Conservation (phyloP, 495 filamentous ascomycete genomes). For the Trichoderma asperelloides region DNA sequence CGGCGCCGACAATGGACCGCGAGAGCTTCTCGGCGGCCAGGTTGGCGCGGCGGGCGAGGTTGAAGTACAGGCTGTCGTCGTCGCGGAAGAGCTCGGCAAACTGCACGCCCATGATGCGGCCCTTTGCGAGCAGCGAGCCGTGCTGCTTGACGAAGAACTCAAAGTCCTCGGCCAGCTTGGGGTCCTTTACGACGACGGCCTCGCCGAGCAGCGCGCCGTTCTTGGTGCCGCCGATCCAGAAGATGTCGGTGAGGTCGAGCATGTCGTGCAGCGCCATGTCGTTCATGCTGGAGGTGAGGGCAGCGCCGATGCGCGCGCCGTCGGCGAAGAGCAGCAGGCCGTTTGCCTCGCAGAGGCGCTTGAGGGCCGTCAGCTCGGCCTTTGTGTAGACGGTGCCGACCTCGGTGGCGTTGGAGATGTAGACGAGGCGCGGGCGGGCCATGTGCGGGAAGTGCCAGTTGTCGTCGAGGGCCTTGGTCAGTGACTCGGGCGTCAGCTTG, state of each 20-base stretch:
- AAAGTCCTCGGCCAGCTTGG: conserved; percentile 9
- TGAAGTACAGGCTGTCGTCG: conserved; percentile 4
- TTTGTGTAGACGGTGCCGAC: conserved; percentile 10
- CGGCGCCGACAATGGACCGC: background rate
- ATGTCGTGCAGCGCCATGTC: conserved; percentile 10
- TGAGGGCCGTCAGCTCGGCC: conserved; percentile 2
- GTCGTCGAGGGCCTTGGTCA: conserved; percentile 7
- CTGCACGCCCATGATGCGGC: conserved; percentile 8
- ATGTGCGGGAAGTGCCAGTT: conserved; percentile 12
- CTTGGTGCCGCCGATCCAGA: conserved; percentile 12
- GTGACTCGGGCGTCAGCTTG: conserved; percentile 5
- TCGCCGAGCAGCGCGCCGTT: conserved; percentile 9
- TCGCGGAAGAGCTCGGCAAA: conserved; percentile 9
- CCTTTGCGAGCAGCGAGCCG: conserved; percentile 8
- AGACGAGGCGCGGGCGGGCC: conserved; percentile 10
- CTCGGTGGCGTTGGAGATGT: conserved; percentile 11
- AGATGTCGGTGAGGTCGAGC: conserved; percentile 10
- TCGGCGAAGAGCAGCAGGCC: conserved; percentile 8
- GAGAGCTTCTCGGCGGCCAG: conserved; percentile 7
- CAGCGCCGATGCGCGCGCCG: conserved; percentile 8
- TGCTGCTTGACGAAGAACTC: conserved; percentile 11
- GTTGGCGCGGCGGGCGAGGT: conserved; percentile 6
- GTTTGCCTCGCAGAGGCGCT: conserved; percentile 1
- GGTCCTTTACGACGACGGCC: conserved; percentile 9
- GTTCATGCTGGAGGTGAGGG: conserved; percentile 1